Conservation (phyloP, 2,329 filamentous ascomycete genomes). For the Pseudogymnoascus sp. region DNA sequence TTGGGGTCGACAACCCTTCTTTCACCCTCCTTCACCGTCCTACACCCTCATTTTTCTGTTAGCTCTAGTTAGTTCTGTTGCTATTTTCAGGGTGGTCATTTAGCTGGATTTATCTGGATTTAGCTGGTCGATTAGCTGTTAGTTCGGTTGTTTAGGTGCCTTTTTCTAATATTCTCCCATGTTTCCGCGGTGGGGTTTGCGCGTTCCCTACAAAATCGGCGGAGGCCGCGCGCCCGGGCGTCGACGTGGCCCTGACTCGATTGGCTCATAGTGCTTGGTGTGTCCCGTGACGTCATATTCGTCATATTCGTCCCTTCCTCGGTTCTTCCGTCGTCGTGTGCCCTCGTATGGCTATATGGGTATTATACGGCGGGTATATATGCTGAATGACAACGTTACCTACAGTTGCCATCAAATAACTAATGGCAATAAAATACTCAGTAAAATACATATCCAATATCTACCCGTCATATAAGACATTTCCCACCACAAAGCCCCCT, state of each 20-base stretch:
- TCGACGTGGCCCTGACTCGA: neutral
- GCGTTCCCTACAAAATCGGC: neutral
- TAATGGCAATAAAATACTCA: neutral
- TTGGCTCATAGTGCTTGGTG: neutral
- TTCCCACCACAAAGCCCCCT: neutral
- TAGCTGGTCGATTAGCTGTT: too few species aligned
- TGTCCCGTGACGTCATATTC: neutral
- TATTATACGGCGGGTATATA: neutral
- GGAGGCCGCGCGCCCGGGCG: neutral
- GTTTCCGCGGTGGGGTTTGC: neutral
- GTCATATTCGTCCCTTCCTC: neutral
- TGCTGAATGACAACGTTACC: too few species aligned
- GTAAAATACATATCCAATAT: neutral
- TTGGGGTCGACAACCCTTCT: neutral
- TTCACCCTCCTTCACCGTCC: too few species aligned
- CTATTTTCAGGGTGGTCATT: conserved; percentile 7
- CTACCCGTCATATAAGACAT: neutral
- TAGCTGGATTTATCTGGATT: neutral
- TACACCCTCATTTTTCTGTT: neutral
- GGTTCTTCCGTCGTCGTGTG: too few species aligned
- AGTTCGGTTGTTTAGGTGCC: neutral
- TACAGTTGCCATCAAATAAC: too few species aligned
- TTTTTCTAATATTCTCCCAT: neutral
- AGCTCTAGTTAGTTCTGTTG: neutral
- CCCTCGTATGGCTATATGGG: neutral